These are phyloP conservation scores for Saksenaea oblongispora DNA, from an alignment of 371 early-diverging fungal species.

Conservation along the genomic window DNA sequence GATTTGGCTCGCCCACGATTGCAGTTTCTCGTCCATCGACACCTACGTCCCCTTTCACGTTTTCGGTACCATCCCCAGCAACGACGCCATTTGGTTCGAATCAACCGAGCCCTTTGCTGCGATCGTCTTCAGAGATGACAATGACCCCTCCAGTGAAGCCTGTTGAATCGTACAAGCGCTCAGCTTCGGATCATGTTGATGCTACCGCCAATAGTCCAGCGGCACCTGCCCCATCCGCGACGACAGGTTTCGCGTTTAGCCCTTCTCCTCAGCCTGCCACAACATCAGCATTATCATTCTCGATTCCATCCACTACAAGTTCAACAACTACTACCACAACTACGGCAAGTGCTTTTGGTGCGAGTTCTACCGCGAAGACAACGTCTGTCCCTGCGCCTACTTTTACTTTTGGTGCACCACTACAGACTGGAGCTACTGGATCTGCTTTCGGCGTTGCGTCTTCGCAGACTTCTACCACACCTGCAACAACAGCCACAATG, in stretches of 20 bases:
- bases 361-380: not conserved
- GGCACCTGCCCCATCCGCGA: not conserved
- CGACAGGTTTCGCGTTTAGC: not conserved
- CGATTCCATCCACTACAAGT: not conserved
- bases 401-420: slow-evolving; percentile 11
- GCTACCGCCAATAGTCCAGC: not conserved
- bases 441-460: not conserved
- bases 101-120: not conserved
- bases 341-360: not conserved
- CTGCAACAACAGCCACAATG: not conserved
- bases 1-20: not conserved
- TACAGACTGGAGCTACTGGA: not conserved
- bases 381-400: not conserved
- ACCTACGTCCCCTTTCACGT: not conserved
- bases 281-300: not conserved
- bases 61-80: not conserved
- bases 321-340: slow-evolving; percentile 1
- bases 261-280: not conserved
- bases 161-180: not conserved
- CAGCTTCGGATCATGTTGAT: slow-evolving; percentile 1
- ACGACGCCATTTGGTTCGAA: not conserved
- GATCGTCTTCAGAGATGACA: not conserved
- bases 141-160: not conserved
- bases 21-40: not conserved
- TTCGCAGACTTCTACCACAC: not conserved